Base-by-base conservation (phyloP, 2,329 filamentous ascomycete genomes). In the Fusarium sp. region DNA sequence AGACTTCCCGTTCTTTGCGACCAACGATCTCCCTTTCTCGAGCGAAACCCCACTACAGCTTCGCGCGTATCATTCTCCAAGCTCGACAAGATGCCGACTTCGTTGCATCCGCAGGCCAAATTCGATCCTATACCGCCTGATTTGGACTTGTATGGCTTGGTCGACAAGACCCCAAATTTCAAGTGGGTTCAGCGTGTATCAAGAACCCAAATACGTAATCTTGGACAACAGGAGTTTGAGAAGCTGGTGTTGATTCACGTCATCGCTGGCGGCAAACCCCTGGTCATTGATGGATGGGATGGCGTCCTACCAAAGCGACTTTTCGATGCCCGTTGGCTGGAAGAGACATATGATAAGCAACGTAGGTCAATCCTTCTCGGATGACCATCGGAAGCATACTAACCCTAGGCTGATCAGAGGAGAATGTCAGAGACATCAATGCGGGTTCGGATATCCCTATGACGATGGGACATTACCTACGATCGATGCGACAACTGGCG, bases 101-200 rank as follows among this genome's bases (percentile, higher is more conserved):
- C 92, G 20, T 86, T 92, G 66, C 91, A 95, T 77, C 94, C 94
- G 2, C 92, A 94, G 79, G 94, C 95, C 22, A 94, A 95, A 58
- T 98, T 98, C 82, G 94, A 97, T 81, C 95, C 96, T 3, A 93
- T 98, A 52, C 90, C 95, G 0, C 95, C 95, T 0, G 90, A 96
- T 78, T 90, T 98, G 65, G 92, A 98, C 79, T 86, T 98, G 22
- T 85, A 90, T 44, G 84, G 85, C 2, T 86, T 98, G 4, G 94
- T 98, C 22, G 92, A 96, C 65, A 88, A 88, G 14, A 93, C 92
- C 0, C 87, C 91, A 6, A 98, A 97, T 79, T 97, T 99, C 79
- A 91, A 95, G 82, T 96, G 93, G 89, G 95, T 93, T 13, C 89
- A 93, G 57, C 91, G 94, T 55, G 93, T 98, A 41, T 92, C 92